Evolutionary conservation across 176 grass and related monocot genomes (phyloP), one percentile per base, ranked within the genome.

Genomic region (Calamus simplicifolius): DNA sequence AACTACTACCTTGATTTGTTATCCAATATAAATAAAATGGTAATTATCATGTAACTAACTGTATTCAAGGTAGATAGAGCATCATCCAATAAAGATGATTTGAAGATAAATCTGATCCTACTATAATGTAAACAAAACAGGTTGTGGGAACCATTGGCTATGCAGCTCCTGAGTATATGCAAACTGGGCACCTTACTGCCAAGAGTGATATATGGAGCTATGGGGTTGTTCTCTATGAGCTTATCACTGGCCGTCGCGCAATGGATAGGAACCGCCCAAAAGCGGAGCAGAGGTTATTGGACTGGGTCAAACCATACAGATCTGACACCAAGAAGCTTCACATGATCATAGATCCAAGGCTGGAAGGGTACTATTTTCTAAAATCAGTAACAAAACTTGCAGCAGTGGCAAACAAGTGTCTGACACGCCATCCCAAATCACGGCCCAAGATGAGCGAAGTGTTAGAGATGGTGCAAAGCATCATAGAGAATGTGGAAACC

Each of bases 141-240:
- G 78, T 97, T 66, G 81, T 91, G 55, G 92, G 92, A 29, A 97
- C 92, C 55, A 80, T 88, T 54, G 92, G 92, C 55, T 97, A 97
- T 48, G 87, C 87, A 67, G 84, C 92, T 79, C 92, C 92, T n/a
- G 92, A 97, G 69, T 97, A 97, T 50, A 81, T 97, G 69, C 87
- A 91, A 13, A 97, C 92, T 8, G 92, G 87, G 14, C 83, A 72
- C 6, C 81, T 97, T 51, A 89, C 83, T 59, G 77, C 74, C 48
- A 97, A 91, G 85, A 91, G 77, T 21, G 92, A 97, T 51, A 87
- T 97, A 50, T 97, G 87, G 84, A 91, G 83, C 66, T 97, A 88
- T 6, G 92, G 92, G 3, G 72, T 97, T 0, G 81, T 97, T 25
- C 79, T 97, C 16, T 90, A 80, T 15, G 92, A 97, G 31, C 80